phyloP scores from a whole-genome alignment of 23 red algal genomes.

The Gracilaria caudata region DNA sequence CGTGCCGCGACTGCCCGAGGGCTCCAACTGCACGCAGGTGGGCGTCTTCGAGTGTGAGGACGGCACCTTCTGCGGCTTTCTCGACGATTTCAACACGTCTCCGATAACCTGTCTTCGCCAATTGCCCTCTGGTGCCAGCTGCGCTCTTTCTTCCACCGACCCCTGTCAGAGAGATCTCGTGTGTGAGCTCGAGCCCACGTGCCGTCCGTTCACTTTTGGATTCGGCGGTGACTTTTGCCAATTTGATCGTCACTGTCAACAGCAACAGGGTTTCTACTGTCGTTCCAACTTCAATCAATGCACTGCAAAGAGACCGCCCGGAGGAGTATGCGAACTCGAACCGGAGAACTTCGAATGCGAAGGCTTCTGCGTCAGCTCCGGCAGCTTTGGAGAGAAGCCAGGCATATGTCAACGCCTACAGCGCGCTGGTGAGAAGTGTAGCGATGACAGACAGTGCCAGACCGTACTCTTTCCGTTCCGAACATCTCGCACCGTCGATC shows the following conservation, averaged over 20 bases:
- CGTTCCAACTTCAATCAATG: neutral
- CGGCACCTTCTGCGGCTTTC: neutral
- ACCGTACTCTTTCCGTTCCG: neutral
- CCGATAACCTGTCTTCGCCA: neutral
- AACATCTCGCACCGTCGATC: neutral
- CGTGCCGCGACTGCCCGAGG: neutral
- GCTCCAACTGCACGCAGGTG: neutral
- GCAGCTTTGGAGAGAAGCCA: neutral
- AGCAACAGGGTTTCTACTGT: neutral
- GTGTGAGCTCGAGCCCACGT: neutral
- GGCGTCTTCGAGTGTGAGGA: neutral
- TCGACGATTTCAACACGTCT: neutral
- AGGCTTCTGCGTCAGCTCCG: conserved; percentile 6
- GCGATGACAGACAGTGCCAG: neutral
- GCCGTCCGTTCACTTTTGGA: conserved; percentile 4
- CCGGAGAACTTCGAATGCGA: neutral
- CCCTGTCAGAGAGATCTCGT: neutral
- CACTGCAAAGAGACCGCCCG: neutral
- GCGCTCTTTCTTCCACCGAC: neutral
- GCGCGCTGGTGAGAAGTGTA: neutral
- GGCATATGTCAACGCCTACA: neutral
- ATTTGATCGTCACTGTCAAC: neutral
- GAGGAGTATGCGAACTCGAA: neutral
- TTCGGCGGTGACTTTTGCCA: neutral
- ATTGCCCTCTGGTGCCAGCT: neutral